Evolutionary conservation across 495 filamentous ascomycete species (phyloP).

Genomic region (Penicillium manginii): DNA sequence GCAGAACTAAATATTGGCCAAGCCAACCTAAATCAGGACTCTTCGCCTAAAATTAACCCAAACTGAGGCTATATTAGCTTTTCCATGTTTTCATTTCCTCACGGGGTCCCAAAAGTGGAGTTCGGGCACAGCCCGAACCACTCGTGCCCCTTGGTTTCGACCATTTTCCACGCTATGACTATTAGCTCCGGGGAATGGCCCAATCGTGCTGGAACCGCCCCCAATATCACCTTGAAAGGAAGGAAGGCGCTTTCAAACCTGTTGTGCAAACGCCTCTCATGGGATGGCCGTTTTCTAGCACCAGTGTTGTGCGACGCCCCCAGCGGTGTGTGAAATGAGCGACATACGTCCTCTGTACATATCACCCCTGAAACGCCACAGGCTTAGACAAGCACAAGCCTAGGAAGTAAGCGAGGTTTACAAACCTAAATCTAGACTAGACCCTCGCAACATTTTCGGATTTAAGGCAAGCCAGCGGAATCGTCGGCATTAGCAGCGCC

Average conservation of each 20-base stretch:
- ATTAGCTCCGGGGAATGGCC: neutral
- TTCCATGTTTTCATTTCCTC: neutral
- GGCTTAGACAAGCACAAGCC: neutral
- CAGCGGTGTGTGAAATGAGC: too few species aligned
- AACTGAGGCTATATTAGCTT: constrained; percentile 8
- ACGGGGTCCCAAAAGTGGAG: constrained; percentile 11
- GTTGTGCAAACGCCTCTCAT: too few species aligned
- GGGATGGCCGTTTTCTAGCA: too few species aligned
- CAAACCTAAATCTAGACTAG: neutral
- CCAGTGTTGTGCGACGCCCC: too few species aligned
- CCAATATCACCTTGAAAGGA: neutral
- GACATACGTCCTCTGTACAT: too few species aligned
- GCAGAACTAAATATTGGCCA: neutral
- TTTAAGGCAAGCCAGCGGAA: neutral
- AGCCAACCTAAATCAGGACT: neutral
- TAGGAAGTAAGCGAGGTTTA: neutral
- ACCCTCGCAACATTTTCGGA: neutral
- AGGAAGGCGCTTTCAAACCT: neutral
- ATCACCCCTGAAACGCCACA: neutral
- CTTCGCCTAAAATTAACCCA: neutral
- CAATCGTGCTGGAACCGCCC: constrained; percentile 12
- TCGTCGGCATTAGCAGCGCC: neutral
- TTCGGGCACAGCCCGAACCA: constrained; percentile 5
- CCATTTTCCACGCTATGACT: neutral
- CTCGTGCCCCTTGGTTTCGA: neutral